Percentiles rank a stretch among this genome's conserved stretches.
These are phyloP conservation scores for Rutidosis leptorrhynchoides DNA, from an alignment of 129 eudicot species.

Conservation along the genomic window DNA sequence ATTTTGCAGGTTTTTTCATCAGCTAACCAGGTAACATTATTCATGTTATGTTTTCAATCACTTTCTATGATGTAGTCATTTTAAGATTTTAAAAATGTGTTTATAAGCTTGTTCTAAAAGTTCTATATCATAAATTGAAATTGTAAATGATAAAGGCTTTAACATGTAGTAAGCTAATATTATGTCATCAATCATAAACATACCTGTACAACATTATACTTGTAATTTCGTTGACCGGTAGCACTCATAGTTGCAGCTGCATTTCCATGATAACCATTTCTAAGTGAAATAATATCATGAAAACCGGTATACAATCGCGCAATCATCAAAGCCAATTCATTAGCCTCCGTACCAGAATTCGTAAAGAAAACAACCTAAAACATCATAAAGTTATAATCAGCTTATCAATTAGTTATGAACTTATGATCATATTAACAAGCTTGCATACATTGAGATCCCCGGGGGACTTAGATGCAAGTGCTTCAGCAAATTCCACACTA, in stretches of 20 bases:
- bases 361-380: conserved; percentile 70
- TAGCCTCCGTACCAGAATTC: conserved; percentile 79
- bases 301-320: conserved; percentile 60
- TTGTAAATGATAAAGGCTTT: neutral
- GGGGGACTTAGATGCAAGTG: conserved; percentile 63
- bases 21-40: conserved; percentile 16
- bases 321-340: conserved; percentile 70
- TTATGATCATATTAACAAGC: neutral
- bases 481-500: conserved; percentile 67
- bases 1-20: conserved; percentile 17
- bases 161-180: neutral
- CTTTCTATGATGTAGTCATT: neutral
- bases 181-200: neutral
- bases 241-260: conserved; percentile 62
- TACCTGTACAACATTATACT: conserved; percentile 67
- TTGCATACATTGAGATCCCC: conserved; percentile 72
- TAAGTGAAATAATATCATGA: conserved; percentile 59
- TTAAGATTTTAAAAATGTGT: neutral
- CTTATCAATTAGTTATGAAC: neutral
- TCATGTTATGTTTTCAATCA: neutral
- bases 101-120: neutral
- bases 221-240: conserved; percentile 56
- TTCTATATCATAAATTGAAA: neutral
- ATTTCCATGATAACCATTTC: conserved; percentile 80
- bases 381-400: conserved; percentile 1